Evolutionary conservation across 2,329 filamentous ascomycete genomes (phyloP).

Genomic region (Aspergillus sojae): DNA sequence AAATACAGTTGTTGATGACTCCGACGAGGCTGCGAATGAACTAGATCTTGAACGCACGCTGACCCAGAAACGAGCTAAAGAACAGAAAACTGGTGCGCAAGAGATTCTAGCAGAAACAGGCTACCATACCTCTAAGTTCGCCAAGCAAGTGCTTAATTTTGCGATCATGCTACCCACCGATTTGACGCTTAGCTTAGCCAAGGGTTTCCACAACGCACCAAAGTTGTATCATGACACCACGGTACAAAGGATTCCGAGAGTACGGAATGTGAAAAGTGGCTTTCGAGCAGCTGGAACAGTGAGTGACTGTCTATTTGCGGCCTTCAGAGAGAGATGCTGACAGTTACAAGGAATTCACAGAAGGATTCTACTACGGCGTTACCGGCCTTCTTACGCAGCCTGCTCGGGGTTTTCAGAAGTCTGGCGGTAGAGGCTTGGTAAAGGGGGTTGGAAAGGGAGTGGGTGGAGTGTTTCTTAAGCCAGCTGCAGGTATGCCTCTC

Average conservation of each 20-base stretch:
- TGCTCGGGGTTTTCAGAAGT: constrained; percentile 66
- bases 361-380: constrained; percentile 79
- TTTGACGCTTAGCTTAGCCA: constrained; percentile 77
- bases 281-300: constrained; percentile 74
- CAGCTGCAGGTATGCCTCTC: constrained; percentile 66
- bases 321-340: neutral
- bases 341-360: constrained; percentile 63
- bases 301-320: neutral
- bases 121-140: constrained; percentile 66
- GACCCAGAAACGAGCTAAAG: constrained; percentile 6
- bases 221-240: constrained; percentile 83
- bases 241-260: constrained; percentile 75
- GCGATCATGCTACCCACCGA: constrained; percentile 81
- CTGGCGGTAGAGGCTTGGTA: constrained; percentile 66
- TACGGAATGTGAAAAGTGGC: constrained; percentile 76
- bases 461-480: constrained; percentile 78
- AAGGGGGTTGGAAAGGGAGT: constrained; percentile 84
- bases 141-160: constrained; percentile 73
- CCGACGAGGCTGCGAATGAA: neutral
- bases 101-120: constrained; percentile 56
- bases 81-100: constrained; percentile 3
- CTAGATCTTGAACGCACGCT: constrained; percentile 19
- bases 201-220: constrained; percentile 86
- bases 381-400: constrained; percentile 81
- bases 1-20: neutral